Evolutionary conservation across 345 rosid genomes (phyloP), one percentile per base, ranked within the genome.

Genomic region (Bruguiera sexangula): DNA sequence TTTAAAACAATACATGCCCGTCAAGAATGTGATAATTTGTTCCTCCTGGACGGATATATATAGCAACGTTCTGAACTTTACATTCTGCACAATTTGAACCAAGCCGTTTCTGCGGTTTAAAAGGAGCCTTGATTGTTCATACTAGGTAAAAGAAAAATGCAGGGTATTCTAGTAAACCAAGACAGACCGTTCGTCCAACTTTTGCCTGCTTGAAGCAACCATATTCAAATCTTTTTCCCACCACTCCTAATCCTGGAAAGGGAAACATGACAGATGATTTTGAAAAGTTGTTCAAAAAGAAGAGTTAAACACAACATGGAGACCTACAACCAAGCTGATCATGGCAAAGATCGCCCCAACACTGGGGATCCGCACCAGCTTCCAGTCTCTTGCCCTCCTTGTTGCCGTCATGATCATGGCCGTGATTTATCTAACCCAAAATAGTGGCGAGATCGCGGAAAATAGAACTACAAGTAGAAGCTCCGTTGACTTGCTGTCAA

Each of bases 351-450:
- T 77, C 30, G 75, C 86, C 68, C 46, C 87, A 79, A 69, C 34
- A 76, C 56, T 65, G 74, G 89, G 83, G 3, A 66, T 88, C 61
- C 82, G 86, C 54, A 76, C 80, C 71, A 82, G 85, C 76, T 87
- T 89, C 74, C 87, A 88, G 50, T 82, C 87, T 75, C 78, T 94
- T 53, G 87, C 85, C 66, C 75, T 91, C 22, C 88, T 94, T 37
- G 67, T 91, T 24, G 75, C 88, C 54, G 75, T 75, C 67, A 68
- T 84, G 1, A 55, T 91, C 72, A 52, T 89, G 11, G 77, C 84
- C 43, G 71, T 80, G 54, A 72, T 89, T 60, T 94, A 81, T 72
- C 66, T 86, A 3, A 74, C 79, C 48, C 83, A 76, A 43, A 84
- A 69, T 53, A 68, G 67, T 27, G 72, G 74, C 32, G 70, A 68